These are phyloP conservation scores for Rutidosis leptorrhynchoides DNA, from an alignment of 129 eudicot genomes.

Conservation along the genomic window DNA sequence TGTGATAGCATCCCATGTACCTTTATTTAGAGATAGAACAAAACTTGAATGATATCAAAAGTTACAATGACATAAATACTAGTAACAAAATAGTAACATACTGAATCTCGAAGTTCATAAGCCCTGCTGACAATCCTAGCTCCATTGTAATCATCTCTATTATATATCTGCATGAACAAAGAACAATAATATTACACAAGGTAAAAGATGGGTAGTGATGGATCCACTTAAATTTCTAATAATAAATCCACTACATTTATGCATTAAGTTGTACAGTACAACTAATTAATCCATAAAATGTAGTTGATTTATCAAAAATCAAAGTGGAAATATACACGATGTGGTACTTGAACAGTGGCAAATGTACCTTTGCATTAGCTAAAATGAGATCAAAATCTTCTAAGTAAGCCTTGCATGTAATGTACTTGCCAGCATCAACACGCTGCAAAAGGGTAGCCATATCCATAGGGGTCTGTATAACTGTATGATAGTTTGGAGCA, in stretches of 20 bases:
- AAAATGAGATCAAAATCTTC: constrained; percentile 91
- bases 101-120: constrained; percentile 93
- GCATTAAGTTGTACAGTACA: no score
- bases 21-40: constrained; percentile 55
- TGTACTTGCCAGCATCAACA: constrained; percentile 89
- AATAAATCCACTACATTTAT: no score
- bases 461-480: constrained; percentile 97
- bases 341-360: not conserved
- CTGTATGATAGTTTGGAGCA: constrained; percentile 92
- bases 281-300: no score
- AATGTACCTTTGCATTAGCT: constrained; percentile 79
- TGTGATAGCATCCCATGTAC: constrained; percentile 98
- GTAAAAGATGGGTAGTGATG: no score
- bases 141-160: constrained; percentile 95
- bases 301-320: no score
- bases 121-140: constrained; percentile 98
- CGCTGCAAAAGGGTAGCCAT: constrained; percentile 86
- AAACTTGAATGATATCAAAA: no score
- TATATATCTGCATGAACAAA: constrained; percentile 59
- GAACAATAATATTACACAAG: constrained; percentile 18
- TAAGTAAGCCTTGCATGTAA: constrained; percentile 69
- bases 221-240: no score
- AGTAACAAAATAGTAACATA: constrained; percentile 37
- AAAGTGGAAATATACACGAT: no score
- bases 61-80: not conserved